phyloP scores from a whole-genome alignment of 2,329 filamentous ascomycete species.

The Lojkania enalia region DNA sequence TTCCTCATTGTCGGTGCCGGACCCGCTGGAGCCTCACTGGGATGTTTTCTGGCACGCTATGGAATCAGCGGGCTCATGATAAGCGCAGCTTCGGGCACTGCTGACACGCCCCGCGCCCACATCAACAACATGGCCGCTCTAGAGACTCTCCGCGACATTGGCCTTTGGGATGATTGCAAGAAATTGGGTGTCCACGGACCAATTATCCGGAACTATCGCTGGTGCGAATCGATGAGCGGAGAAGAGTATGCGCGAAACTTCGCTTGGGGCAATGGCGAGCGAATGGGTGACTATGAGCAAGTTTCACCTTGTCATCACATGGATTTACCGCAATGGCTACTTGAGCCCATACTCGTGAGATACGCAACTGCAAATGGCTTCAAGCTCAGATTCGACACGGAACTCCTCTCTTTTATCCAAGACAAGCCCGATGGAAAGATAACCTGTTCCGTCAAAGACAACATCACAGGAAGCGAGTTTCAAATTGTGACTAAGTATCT shows the following conservation, averaged over 20 bases:
- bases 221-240: constrained; percentile 51
- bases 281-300: constrained; percentile 45
- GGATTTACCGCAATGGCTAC: constrained; percentile 50
- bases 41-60: constrained; percentile 57
- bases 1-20: constrained; percentile 57
- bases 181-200: constrained; percentile 37
- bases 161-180: constrained; percentile 44
- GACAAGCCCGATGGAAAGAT: constrained; percentile 34
- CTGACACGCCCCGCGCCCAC: constrained; percentile 62
- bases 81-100: constrained; percentile 53
- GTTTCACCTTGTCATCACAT: constrained; percentile 48
- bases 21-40: constrained; percentile 58
- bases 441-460: constrained; percentile 44
- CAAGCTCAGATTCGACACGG: constrained; percentile 47
- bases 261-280: constrained; percentile 49
- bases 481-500: constrained; percentile 58
- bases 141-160: constrained; percentile 54
- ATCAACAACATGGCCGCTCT: constrained; percentile 62
- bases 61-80: constrained; percentile 60
- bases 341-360: constrained; percentile 49
- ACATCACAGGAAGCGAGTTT: constrained; percentile 45
- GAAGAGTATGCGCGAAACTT: constrained; percentile 50
- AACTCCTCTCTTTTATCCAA: constrained; percentile 34
- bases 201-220: constrained; percentile 48
- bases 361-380: constrained; percentile 44